A percentile compares a stretch with the other conserved stretches of the same genome.
Conservation (phyloP, 345 rosid species). For the Eucalyptus virginea region DNA sequence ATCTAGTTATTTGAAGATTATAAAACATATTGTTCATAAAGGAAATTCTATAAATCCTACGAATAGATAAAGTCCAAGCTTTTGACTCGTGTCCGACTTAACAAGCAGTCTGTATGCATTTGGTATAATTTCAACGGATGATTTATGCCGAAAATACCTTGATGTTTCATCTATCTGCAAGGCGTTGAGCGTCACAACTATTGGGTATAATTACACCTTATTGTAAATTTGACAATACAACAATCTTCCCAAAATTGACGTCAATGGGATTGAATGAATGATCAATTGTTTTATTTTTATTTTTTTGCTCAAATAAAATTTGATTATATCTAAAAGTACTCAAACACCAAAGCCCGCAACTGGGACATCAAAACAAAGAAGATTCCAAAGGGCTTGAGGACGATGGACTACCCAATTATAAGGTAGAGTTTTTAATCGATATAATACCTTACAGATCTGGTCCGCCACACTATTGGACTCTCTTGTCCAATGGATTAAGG, state of each 20-base stretch:
- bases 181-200: fast-evolving
- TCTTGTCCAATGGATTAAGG: fast-evolving
- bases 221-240: not conserved
- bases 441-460: fast-evolving
- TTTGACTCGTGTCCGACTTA: fast-evolving
- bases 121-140: not conserved
- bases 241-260: not conserved
- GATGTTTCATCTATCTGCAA: not conserved
- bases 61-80: not conserved
- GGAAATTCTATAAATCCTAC: fast-evolving
- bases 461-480: too few species aligned
- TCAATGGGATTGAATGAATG: not conserved
- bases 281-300: too few species aligned
- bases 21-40: not conserved
- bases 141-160: not conserved
- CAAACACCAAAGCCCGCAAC: too few species aligned
- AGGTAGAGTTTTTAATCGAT: too few species aligned
- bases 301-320: too few species aligned
- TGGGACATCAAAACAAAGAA: too few species aligned
- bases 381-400: too few species aligned
- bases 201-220: not conserved
- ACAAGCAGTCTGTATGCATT: fast-evolving
- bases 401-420: fast-evolving
- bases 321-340: too few species aligned
- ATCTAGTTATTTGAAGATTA: not conserved